These are phyloP conservation scores for Kurtzmaniella fragi DNA, from an alignment of 805 yeast species.

Conservation along the genomic window DNA sequence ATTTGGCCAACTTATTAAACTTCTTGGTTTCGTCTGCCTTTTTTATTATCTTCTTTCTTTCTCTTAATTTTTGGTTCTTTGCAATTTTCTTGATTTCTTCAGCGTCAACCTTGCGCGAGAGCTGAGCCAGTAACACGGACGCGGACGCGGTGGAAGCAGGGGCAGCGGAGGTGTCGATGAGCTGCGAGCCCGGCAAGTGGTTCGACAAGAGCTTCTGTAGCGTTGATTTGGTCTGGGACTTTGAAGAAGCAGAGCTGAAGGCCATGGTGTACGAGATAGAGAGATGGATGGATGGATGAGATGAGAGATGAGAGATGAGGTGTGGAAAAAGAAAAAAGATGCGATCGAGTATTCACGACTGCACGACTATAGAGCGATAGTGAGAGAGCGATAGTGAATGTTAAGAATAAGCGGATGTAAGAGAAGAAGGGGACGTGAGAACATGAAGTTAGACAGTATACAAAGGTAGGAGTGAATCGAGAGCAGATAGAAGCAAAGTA, in stretches of 20 bases:
- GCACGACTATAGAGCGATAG: too few species aligned
- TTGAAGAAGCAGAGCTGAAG: slow-evolving; percentile 22
- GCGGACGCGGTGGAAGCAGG: slow-evolving; percentile 8
- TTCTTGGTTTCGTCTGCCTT: slow-evolving; percentile 22
- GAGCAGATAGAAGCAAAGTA: too few species aligned
- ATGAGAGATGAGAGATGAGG: slow-evolving; percentile 6
- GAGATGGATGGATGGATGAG: too few species aligned
- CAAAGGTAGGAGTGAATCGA: too few species aligned
- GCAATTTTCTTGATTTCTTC: slow-evolving; percentile 16
- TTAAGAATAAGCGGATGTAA: too few species aligned
- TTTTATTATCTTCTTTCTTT: slow-evolving; percentile 23
- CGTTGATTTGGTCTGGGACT: slow-evolving; percentile 31
- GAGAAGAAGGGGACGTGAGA: too few species aligned
- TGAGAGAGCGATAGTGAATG: too few species aligned
- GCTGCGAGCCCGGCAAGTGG: slow-evolving; percentile 5
- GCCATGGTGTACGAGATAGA: slow-evolving; percentile 13
- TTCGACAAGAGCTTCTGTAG: slow-evolving; percentile 36
- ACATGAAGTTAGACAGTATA: too few species aligned
- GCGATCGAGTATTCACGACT: too few species aligned
- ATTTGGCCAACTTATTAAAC: slow-evolving; percentile 32
- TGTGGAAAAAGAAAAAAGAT: slow-evolving; percentile 3
- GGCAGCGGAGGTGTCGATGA: neutral
- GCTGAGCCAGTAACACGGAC: slow-evolving; percentile 13
- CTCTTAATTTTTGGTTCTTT: slow-evolving; percentile 15
- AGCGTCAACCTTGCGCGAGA: slow-evolving; percentile 8